Evolutionary conservation across 139 green algal genomes (phyloP).

Genomic region (Tetradesmus lagerheimii): DNA sequence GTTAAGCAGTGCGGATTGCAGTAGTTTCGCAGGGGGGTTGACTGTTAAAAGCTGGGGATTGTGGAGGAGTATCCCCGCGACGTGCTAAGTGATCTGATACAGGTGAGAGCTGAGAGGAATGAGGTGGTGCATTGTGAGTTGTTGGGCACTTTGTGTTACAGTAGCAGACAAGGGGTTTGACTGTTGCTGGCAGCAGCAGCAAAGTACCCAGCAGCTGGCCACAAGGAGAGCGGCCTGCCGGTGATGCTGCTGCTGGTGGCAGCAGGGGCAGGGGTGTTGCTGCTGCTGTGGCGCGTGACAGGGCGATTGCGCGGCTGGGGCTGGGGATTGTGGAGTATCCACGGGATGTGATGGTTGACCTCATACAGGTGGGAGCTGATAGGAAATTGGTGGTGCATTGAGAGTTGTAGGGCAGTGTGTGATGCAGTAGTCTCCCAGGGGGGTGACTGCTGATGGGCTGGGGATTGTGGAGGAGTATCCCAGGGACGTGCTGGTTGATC

Average conservation of each 20-base stretch:
- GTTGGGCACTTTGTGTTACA: too few relatives aligned
- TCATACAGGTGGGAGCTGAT: constrained; percentile 83
- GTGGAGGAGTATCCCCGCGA: constrained; percentile 70
- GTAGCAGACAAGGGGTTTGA: too few relatives aligned
- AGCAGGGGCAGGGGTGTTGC: neutral
- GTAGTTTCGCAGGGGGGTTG: too few relatives aligned
- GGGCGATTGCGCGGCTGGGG: constrained; percentile 70
- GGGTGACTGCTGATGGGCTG: constrained; percentile 56
- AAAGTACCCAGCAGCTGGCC: neutral
- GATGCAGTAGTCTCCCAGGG: constrained; percentile 15
- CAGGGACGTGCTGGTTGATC: constrained; percentile 70
- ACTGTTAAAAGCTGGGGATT: constrained; percentile 61
- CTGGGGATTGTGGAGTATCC: constrained; percentile 70
- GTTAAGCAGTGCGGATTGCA: too few relatives aligned
- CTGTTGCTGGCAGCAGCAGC: neutral
- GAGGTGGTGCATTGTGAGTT: too few relatives aligned
- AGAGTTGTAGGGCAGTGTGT: too few relatives aligned
- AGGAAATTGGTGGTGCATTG: too few relatives aligned
- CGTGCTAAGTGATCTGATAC: constrained; percentile 76
- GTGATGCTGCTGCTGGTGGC: neutral
- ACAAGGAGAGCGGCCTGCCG: neutral
- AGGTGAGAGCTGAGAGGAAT: too few relatives aligned
- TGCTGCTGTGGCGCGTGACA: constrained; percentile 70
- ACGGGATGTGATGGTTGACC: constrained; percentile 70
- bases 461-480: constrained; percentile 65